Conservation (phyloP, 352 stramenopile genomes). For the Phytophthora rubi region DNA sequence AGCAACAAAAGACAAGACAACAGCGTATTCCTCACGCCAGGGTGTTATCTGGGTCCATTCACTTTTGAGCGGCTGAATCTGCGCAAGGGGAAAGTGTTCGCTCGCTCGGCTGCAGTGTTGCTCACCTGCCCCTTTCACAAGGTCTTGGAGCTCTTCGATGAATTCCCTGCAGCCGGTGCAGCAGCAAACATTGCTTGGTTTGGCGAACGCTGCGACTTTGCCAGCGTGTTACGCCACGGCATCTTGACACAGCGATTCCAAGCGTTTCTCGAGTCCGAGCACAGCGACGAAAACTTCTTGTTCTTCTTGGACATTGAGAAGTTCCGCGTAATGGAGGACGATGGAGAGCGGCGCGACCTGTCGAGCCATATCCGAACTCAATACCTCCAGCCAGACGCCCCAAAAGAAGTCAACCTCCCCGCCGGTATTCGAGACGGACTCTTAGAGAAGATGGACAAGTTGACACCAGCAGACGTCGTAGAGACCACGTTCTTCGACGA, state of each 20-base stretch:
- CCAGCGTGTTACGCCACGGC: conserved; percentile 63
- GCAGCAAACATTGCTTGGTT: conserved; percentile 83
- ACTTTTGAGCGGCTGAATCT: conserved; percentile 73
- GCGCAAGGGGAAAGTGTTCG: conserved; percentile 50
- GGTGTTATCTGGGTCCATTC: conserved; percentile 77
- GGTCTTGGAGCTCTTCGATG: conserved; percentile 55
- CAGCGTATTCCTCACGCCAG: conserved; percentile 67
- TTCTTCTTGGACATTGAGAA: conserved; percentile 77
- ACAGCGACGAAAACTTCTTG: conserved; percentile 82
- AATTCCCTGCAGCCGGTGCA: conserved; percentile 62
- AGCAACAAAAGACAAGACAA: conserved; percentile 38
- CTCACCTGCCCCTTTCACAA: conserved; percentile 59
- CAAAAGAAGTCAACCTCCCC: conserved; percentile 79
- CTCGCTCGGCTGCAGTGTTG: conserved; percentile 58
- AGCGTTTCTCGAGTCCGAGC: conserved; percentile 71
- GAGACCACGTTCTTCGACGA: conserved; percentile 57
- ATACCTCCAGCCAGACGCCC: conserved; percentile 63
- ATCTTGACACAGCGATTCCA: conserved; percentile 68
- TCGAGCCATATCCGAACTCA: conserved; percentile 54
- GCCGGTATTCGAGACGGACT: conserved; percentile 57
- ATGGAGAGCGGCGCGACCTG: conserved; percentile 36
- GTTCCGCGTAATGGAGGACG: conserved; percentile 39
- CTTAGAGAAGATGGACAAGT: conserved; percentile 36
- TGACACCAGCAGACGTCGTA: conserved; percentile 33
- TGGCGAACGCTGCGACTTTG: conserved; percentile 69